Conservation (phyloP, 768 basidiomycete genomes). For the Leucogyrophana mollusca region DNA sequence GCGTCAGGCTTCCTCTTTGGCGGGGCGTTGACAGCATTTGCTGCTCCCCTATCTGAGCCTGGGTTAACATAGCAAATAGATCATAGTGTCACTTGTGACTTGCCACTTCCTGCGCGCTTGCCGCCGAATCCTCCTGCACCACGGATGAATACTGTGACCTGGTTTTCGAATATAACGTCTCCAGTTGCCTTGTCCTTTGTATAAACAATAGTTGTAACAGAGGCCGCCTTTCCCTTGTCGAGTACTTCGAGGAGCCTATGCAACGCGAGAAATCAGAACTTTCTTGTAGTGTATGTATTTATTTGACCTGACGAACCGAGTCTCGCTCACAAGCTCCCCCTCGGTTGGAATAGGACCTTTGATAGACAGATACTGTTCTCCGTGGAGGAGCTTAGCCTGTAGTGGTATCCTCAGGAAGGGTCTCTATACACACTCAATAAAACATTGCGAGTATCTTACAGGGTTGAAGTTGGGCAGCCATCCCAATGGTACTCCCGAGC, state of each 20-base stretch:
- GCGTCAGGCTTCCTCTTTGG: conserved; percentile 86
- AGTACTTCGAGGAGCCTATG: conserved; percentile 72
- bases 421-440: conserved; percentile 4
- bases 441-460: conserved; percentile 44
- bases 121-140: conserved; percentile 97
- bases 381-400: conserved; percentile 94
- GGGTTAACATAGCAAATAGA: background rate
- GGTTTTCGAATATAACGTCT: conserved; percentile 85
- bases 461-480: conserved; percentile 96
- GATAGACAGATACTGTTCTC: conserved; percentile 93
- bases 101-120: conserved; percentile 79
- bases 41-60: conserved; percentile 79
- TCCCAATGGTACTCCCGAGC: conserved; percentile 65
- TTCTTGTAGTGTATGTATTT: background rate
- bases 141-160: conserved; percentile 88
- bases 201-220: conserved; percentile 75
- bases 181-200: conserved; percentile 81
- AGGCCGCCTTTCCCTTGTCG: conserved; percentile 93
- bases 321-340: conserved; percentile 74
- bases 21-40: conserved; percentile 75
- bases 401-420: background rate
- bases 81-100: conserved; percentile 14
- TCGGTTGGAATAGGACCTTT: conserved; percentile 83
- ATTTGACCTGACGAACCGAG: conserved; percentile 45
- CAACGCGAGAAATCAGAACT: background rate